These are phyloP conservation scores for Bidens hawaiensis DNA, from an alignment of 140 eudicot genomes.

Conservation along the genomic window DNA sequence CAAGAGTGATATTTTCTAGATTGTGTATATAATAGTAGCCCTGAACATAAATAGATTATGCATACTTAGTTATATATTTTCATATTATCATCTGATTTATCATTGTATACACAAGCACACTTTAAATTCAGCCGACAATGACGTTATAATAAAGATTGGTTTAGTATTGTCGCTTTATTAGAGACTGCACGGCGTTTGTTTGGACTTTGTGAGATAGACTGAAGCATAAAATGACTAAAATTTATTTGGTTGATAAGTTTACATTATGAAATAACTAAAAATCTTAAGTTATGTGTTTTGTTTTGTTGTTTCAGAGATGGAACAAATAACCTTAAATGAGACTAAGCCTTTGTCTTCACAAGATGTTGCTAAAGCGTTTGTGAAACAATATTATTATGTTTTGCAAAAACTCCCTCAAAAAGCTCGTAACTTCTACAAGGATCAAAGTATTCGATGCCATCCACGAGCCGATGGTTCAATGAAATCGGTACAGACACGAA, in stretches of 20 bases:
- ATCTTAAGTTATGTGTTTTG: background rate
- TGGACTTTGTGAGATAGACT: background rate
- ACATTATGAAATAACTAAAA: background rate
- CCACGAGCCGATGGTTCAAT: conserved; percentile 28
- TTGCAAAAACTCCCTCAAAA: conserved; percentile 15
- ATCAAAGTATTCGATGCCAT: conserved; percentile 16
- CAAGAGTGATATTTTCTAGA: too few species aligned
- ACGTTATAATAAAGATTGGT: background rate
- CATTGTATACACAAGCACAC: too few species aligned
- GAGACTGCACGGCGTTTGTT: background rate
- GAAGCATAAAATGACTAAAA: background rate
- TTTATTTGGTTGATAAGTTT: background rate
- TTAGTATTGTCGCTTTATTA: too few species aligned
- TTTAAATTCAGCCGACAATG: conserved; percentile 3
- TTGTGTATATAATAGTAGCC: background rate
- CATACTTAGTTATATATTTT: background rate
- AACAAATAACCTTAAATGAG: conserved; percentile 9
- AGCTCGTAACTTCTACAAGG: conserved; percentile 23
- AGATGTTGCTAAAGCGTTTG: conserved; percentile 33
- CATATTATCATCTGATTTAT: background rate
- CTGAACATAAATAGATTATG: background rate
- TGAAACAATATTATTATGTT: conserved; percentile 22
- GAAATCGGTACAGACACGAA: conserved; percentile 23
- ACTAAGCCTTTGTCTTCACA: conserved; percentile 9
- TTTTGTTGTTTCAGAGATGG: conserved; percentile 21